Evolutionary conservation across 306 rosid genomes (phyloP).

Genomic region (Pyrus bretschneideri): DNA sequence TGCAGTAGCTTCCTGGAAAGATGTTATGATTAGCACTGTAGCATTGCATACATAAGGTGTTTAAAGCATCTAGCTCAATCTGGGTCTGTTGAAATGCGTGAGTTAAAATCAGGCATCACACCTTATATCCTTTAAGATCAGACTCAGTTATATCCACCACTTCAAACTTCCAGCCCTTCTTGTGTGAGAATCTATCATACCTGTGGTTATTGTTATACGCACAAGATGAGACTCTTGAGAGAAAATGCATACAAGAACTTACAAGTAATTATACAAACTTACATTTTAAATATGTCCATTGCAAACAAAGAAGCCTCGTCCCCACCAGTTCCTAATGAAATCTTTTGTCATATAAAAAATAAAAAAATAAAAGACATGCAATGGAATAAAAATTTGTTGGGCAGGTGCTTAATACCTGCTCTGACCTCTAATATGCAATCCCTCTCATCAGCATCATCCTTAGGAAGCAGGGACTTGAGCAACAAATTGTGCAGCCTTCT

Average conservation of each 20-base stretch:
- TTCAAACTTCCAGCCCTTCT: constrained; percentile 80
- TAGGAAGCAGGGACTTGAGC: constrained; percentile 76
- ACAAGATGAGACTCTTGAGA: neutral
- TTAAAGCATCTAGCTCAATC: too few relatives aligned
- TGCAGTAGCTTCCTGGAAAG: constrained; percentile 76
- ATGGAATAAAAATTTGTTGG: neutral
- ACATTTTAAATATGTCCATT: constrained; percentile 88
- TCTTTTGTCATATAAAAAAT: constrained; percentile 1
- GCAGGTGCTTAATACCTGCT: constrained; percentile 54
- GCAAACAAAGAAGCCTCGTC: constrained; percentile 97
- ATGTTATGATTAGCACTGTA: neutral
- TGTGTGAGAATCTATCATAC: constrained; percentile 78
- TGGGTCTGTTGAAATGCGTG: neutral
- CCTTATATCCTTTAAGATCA: constrained; percentile 83
- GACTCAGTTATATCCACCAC: constrained; percentile 71
- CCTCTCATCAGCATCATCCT: constrained; percentile 94
- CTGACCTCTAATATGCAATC: constrained; percentile 93
- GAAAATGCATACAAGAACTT: constrained; percentile 18
- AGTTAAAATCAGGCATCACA: constrained; percentile 15
- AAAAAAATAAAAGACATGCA: constrained; percentile 7
- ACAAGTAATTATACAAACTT: constrained; percentile 20
- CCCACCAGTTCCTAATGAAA: constrained; percentile 70
- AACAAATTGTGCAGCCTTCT: constrained; percentile 49
- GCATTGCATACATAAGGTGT: neutral
- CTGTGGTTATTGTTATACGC: constrained; percentile 24